phyloP scores from a whole-genome alignment of 352 stramenopile genomes.

The Phytophthora agathidicida region DNA sequence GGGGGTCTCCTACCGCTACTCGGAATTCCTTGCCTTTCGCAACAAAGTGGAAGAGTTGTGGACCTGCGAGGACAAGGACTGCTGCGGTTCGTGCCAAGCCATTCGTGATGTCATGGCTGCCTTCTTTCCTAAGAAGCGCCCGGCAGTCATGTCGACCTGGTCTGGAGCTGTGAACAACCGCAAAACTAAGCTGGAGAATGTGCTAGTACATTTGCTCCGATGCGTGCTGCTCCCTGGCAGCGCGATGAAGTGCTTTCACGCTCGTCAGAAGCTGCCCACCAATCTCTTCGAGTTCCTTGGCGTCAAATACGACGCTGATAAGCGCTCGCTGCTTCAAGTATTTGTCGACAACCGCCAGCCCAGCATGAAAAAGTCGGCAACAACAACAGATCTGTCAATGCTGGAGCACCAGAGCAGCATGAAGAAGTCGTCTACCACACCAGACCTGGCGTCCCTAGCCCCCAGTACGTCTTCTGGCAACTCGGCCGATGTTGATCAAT shows the following conservation, averaged over 20 bases:
- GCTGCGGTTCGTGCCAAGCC: constrained; percentile 65
- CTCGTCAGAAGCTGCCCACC: constrained; percentile 48
- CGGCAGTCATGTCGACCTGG: constrained; percentile 48
- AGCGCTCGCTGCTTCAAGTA: constrained; percentile 68
- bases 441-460: constrained; percentile 31
- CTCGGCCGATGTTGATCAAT: constrained; percentile 35
- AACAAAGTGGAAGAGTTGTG: constrained; percentile 56
- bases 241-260: constrained; percentile 71
- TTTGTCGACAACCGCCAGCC: constrained; percentile 63
- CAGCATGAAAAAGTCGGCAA: constrained; percentile 38
- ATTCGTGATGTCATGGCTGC: constrained; percentile 67
- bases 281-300: constrained; percentile 69
- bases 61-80: constrained; percentile 62
- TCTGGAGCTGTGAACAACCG: constrained; percentile 44
- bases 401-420: constrained; percentile 30
- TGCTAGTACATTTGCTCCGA: constrained; percentile 65
- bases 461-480: constrained; percentile 11
- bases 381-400: constrained; percentile 32
- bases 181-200: constrained; percentile 65
- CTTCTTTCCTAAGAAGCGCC: constrained; percentile 69
- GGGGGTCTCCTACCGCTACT: constrained; percentile 67
- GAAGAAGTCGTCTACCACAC: constrained; percentile 38
- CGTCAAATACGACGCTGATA: constrained; percentile 55
- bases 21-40: constrained; percentile 68
- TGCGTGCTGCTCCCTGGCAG: constrained; percentile 67